These are phyloP conservation scores for Polyporus arcularius DNA, from an alignment of 768 basidiomycete genomes.

Conservation along the genomic window DNA sequence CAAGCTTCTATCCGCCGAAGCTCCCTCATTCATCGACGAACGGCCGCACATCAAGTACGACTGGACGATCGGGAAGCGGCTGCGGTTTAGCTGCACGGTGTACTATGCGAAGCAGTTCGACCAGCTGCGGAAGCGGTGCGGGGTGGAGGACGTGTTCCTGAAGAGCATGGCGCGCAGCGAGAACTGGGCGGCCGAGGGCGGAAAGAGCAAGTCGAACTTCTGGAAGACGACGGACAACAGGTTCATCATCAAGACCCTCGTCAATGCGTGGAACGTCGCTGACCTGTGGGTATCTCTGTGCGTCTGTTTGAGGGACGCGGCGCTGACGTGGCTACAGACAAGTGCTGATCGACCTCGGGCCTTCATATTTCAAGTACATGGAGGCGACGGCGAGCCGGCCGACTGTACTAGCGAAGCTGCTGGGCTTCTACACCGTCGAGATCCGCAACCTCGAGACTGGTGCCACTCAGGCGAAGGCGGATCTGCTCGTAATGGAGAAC, in stretches of 20 bases:
- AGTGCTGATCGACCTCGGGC: constrained; percentile 74
- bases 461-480: constrained; percentile 62
- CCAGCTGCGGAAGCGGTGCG: constrained; percentile 61
- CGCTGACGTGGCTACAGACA: constrained; percentile 46
- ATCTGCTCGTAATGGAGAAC: constrained; percentile 86
- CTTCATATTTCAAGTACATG: constrained; percentile 80
- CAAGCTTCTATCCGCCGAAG: constrained; percentile 44
- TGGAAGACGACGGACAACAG: constrained; percentile 80
- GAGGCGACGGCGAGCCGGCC: constrained; percentile 65
- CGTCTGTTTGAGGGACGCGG: background rate
- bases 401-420: constrained; percentile 73
- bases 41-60: constrained; percentile 84
- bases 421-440: constrained; percentile 82
- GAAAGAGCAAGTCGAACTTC: constrained; percentile 80
- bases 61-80: constrained; percentile 71
- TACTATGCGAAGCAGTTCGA: constrained; percentile 87
- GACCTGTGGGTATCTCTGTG: constrained; percentile 58
- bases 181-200: constrained; percentile 55
- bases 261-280: constrained; percentile 85
- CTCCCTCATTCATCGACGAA: constrained; percentile 53
- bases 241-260: constrained; percentile 83
- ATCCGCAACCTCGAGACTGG: constrained; percentile 74
- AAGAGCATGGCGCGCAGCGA: no score
- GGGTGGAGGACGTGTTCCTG: constrained; percentile 45
- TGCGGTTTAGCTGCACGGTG: constrained; percentile 79